A percentile compares a stretch with the other conserved stretches of the same genome.
Evolutionary conservation across 345 rosid genomes (phyloP).

Genomic region (Pugionium dolabratum): DNA sequence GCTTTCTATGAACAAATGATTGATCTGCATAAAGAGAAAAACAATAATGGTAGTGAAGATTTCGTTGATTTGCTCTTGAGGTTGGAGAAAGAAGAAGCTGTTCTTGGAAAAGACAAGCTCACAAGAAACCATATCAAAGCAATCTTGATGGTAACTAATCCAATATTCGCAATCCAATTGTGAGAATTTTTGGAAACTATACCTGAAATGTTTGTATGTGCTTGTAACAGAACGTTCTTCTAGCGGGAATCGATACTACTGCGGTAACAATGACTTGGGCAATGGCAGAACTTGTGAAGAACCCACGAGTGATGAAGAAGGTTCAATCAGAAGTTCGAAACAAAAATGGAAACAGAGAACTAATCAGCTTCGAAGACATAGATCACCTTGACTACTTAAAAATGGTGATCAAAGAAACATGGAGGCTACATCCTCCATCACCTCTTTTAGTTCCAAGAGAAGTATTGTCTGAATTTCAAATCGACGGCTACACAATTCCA

Average conservation of each 20-base stretch:
- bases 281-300: conserved; percentile 46
- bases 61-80: conserved; percentile 22
- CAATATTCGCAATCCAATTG: background rate
- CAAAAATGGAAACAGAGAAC: conserved; percentile 22
- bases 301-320: conserved; percentile 47
- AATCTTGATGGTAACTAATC: background rate
- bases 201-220: background rate
- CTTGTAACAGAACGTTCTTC: conserved; percentile 35
- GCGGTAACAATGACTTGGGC: conserved; percentile 45
- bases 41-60: conserved; percentile 33
- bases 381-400: conserved; percentile 44
- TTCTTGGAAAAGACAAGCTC: conserved; percentile 10
- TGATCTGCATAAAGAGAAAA: conserved; percentile 44
- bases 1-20: conserved; percentile 44
- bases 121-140: conserved; percentile 30
- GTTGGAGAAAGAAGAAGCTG: conserved; percentile 29
- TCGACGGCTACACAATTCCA: conserved; percentile 41
- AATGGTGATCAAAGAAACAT: conserved; percentile 51
- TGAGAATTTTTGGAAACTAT: background rate
- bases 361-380: conserved; percentile 29
- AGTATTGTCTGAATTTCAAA: conserved; percentile 38
- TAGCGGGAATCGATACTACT: conserved; percentile 28
- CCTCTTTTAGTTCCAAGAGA: conserved; percentile 51
- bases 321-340: conserved; percentile 45
- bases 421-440: conserved; percentile 51